These are phyloP conservation scores for Deuterostichococcus epilithicus DNA, from an alignment of 139 green algal species.

Conservation along the genomic window DNA sequence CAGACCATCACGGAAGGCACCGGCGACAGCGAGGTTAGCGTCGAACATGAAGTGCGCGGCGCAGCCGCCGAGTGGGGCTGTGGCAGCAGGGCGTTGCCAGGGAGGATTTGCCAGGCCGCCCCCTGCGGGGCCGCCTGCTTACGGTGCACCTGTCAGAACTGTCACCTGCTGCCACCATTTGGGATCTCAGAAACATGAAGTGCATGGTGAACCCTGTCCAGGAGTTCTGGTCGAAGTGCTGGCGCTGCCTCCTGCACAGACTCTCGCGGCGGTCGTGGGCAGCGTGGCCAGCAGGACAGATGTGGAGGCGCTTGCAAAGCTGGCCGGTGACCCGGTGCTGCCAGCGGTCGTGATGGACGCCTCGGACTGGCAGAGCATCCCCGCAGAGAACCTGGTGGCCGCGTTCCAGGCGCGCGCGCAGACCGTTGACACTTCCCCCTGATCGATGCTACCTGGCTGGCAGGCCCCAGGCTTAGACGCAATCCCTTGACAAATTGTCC, in stretches of 20 bases:
- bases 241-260: neutral
- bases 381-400: slow-evolving; percentile 90
- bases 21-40: no score
- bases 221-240: neutral
- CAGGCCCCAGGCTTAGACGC: no score
- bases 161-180: neutral
- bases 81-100: no score
- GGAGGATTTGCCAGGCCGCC: no score
- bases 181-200: neutral
- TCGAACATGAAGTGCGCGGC: no score
- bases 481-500: no score
- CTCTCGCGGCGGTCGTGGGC: neutral
- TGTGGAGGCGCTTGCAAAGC: neutral
- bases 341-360: slow-evolving; percentile 39
- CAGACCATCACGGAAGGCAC: neutral
- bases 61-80: no score
- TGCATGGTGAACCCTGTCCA: neutral
- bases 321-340: neutral
- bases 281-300: neutral
- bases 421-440: no score
- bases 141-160: no score
- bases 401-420: slow-evolving; percentile 37
- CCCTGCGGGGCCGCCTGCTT: no score
- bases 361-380: slow-evolving; percentile 79
- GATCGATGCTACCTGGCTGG: no score